Evolutionary conservation across 306 rosid genomes (phyloP).

Genomic region (Potentilla sterilis): DNA sequence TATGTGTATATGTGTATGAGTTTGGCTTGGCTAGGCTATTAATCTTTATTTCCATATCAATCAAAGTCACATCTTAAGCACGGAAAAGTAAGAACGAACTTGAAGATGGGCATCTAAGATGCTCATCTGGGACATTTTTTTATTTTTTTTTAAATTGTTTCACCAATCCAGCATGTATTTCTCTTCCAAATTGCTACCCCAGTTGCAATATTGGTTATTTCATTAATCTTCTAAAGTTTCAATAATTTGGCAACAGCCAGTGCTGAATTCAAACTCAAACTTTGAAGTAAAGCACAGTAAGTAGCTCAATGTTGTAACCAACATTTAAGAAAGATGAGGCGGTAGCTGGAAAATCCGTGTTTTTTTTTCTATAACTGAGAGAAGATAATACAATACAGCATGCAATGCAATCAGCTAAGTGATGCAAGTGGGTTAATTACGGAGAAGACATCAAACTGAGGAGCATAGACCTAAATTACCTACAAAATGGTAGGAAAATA

Average conservation of each 20-base stretch:
- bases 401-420: neutral
- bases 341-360: slow-evolving; percentile 20
- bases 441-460: neutral
- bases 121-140: neutral
- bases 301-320: slow-evolving; percentile 30
- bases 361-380: neutral
- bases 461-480: neutral
- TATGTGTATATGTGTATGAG: neutral
- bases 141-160: neutral
- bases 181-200: neutral
- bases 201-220: neutral
- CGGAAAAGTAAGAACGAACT: slow-evolving; percentile 20
- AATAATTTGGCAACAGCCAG: slow-evolving; percentile 7
- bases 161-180: neutral
- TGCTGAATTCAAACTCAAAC: neutral
- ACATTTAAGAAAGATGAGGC: slow-evolving; percentile 41
- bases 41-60: slow-evolving; percentile 34
- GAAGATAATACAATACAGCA: neutral
- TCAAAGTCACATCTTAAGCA: slow-evolving; percentile 41
- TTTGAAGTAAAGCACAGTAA: slow-evolving; percentile 17
- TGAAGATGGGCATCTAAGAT: neutral
- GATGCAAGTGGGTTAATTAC: neutral
- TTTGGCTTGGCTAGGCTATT: slow-evolving; percentile 17
- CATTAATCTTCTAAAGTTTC: neutral
- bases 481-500: neutral